phyloP scores from a whole-genome alignment of 2,329 filamentous ascomycete species.

The Sclerotiophoma versabilis region DNA sequence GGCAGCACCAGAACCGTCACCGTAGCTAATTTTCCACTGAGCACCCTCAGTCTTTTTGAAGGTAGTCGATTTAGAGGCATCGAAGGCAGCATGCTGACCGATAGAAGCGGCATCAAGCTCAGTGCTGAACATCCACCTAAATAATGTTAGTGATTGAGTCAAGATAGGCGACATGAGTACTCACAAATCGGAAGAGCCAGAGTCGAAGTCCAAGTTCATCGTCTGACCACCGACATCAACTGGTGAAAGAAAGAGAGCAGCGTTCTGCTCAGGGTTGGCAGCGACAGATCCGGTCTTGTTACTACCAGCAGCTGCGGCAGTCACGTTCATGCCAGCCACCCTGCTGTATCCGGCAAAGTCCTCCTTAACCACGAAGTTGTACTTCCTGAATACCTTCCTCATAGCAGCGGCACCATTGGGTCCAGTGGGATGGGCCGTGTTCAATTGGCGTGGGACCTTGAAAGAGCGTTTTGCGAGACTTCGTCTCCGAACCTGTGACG shows the following conservation, averaged over 20 bases:
- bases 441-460: conserved; percentile 65
- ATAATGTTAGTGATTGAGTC: conserved; percentile 18
- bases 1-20: conserved; percentile 68
- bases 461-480: conserved; percentile 64
- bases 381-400: conserved; percentile 73
- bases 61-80: conserved; percentile 60
- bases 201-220: conserved; percentile 75
- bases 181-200: conserved; percentile 75
- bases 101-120: conserved; percentile 57
- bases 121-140: conserved; percentile 74
- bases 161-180: conserved; percentile 22
- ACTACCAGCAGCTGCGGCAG: conserved; percentile 22
- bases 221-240: conserved; percentile 74
- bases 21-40: conserved; percentile 71
- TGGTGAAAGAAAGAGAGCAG: conserved; percentile 73
- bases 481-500: conserved; percentile 42
- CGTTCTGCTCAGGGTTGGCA: conserved; percentile 69
- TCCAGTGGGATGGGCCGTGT: conserved; percentile 59
- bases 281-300: conserved; percentile 64
- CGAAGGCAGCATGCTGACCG: conserved; percentile 62
- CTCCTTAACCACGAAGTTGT: conserved; percentile 53
- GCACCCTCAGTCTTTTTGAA: conserved; percentile 59
- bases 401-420: conserved; percentile 68
- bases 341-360: conserved; percentile 27
- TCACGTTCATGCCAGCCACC: conserved; percentile 53